A percentile compares a stretch with the other conserved stretches of the same genome.
Evolutionary conservation across 164 flowering plant species (phyloP).

Genomic region (Amborella trichopoda): DNA sequence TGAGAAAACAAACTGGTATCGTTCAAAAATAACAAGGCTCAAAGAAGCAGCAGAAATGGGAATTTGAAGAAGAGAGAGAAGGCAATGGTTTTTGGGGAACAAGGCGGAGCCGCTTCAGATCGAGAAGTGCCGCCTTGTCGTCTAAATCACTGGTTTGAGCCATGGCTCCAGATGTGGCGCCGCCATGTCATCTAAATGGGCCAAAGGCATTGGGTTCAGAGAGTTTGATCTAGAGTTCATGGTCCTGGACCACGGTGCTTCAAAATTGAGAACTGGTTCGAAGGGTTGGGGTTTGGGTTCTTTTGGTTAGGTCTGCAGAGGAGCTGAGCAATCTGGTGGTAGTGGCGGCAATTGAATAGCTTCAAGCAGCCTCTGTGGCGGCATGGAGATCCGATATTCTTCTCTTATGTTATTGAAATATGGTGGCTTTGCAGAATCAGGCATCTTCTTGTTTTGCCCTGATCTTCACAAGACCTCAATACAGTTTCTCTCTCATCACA

Average conservation of each 20-base stretch:
- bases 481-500: no score
- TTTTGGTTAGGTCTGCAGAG: slow-evolving; percentile 11
- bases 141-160: slow-evolving; percentile 13
- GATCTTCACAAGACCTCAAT: background rate
- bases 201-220: background rate
- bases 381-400: background rate
- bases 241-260: slow-evolving; percentile 30
- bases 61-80: slow-evolving; percentile 2
- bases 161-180: background rate
- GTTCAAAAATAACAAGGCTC: no score
- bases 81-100: slow-evolving; percentile 29
- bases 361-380: no score
- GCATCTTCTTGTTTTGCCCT: background rate
- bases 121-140: slow-evolving; percentile 12
- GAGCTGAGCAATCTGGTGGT: background rate
- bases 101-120: slow-evolving; percentile 15
- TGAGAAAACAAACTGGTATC: no score
- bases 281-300: slow-evolving; percentile 2
- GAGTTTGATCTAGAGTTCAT: background rate
- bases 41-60: no score
- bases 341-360: no score
- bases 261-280: slow-evolving; percentile 27
- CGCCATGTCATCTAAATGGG: background rate
- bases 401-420: background rate
- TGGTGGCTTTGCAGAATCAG: background rate